phyloP scores from a whole-genome alignment of 768 basidiomycete species.

The Lentinula sp. region DNA sequence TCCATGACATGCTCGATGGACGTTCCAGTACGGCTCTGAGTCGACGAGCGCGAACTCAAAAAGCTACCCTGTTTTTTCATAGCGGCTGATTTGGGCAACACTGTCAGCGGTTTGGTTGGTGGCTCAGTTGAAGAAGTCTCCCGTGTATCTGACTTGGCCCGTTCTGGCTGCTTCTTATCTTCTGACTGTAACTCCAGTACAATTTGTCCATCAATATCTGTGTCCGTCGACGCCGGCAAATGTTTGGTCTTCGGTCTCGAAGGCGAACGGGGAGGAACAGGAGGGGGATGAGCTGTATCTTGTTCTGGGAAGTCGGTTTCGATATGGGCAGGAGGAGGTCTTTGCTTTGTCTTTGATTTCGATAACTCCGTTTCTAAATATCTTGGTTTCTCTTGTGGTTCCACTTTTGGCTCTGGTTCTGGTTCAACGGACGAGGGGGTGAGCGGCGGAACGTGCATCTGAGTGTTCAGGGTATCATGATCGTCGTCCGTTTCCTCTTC shows the following conservation, averaged over 20 bases:
- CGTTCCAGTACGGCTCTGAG: background rate
- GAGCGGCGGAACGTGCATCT: background rate
- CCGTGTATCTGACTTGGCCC: background rate
- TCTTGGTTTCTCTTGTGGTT: background rate
- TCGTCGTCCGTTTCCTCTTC: conserved; percentile 2
- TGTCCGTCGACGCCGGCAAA: background rate
- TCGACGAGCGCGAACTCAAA: background rate
- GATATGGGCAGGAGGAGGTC: background rate
- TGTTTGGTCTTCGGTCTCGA: background rate
- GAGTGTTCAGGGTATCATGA: background rate
- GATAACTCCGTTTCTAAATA: background rate
- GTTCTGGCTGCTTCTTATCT: background rate
- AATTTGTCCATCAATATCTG: background rate
- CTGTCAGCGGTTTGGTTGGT: background rate
- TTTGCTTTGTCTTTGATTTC: background rate
- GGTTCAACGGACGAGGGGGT: background rate
- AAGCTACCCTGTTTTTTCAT: conserved; percentile 2
- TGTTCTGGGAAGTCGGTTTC: background rate
- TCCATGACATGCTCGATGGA: conserved; percentile 27
- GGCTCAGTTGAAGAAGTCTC: background rate
- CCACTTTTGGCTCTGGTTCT: background rate
- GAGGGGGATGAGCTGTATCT: background rate
- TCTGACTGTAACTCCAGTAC: background rate
- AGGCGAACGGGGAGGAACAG: background rate
- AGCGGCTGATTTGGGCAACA: background rate